Percentiles rank a stretch among this genome's conserved stretches.
These are phyloP conservation scores for Sporobolus alterniflorus DNA, from an alignment of 202 grass and related monocot genomes.

Conservation along the genomic window DNA sequence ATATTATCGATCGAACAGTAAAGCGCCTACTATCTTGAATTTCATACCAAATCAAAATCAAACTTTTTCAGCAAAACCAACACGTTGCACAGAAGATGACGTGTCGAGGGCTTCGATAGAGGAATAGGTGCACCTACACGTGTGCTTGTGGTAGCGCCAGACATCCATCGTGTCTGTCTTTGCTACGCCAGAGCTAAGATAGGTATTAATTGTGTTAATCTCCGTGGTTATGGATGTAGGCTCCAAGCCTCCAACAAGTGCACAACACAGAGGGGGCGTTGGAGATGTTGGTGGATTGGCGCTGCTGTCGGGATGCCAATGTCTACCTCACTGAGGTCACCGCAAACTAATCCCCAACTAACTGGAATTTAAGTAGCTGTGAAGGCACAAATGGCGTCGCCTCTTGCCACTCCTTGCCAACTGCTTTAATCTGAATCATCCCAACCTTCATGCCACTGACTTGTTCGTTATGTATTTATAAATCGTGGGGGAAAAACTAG, in stretches of 20 bases:
- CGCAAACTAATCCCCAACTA: slow-evolving; percentile 47
- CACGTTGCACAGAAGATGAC: no score
- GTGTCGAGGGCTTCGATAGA: no score
- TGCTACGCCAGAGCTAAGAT: no score
- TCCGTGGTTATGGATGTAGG: no score
- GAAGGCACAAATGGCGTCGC: background rate
- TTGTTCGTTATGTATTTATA: background rate
- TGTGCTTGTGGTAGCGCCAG: no score
- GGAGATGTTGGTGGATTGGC: slow-evolving; percentile 27
- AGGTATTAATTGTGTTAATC: no score
- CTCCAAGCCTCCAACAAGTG: no score
- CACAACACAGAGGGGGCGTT: no score
- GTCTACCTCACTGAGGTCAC: slow-evolving; percentile 27
- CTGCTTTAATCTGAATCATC: slow-evolving; percentile 11
- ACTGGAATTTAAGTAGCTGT: slow-evolving; percentile 27
- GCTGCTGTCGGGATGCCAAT: background rate
- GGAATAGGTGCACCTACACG: no score
- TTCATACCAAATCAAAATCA: no score
- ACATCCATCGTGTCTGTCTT: no score
- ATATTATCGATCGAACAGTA: background rate
- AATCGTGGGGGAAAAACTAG: background rate
- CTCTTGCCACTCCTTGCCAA: slow-evolving; percentile 10
- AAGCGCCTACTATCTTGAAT: background rate
- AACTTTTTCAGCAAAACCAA: no score
- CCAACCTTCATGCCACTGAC: background rate